Percentiles rank a stretch among this genome's conserved stretches.
Conservation (phyloP, 164 flowering plant genomes). For the Santalum album region DNA sequence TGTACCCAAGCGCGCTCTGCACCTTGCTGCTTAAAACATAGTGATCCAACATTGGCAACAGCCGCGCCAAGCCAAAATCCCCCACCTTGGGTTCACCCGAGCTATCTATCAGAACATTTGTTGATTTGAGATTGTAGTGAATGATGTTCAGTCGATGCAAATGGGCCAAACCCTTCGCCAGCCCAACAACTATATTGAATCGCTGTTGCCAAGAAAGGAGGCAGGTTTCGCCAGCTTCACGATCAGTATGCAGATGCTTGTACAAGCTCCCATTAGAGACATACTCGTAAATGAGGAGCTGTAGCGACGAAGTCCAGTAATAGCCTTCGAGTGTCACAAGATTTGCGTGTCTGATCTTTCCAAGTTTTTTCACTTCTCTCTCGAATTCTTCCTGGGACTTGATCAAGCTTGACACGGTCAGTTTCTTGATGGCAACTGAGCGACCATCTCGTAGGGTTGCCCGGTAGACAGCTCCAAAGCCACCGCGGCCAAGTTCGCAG, state of each 20-base stretch:
- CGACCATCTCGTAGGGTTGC: constrained; percentile 68
- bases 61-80: constrained; percentile 76
- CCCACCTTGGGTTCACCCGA: constrained; percentile 70
- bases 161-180: constrained; percentile 71
- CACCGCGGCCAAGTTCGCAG: constrained; percentile 94
- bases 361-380: constrained; percentile 72
- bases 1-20: constrained; percentile 95
- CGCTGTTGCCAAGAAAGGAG: constrained; percentile 82
- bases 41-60: constrained; percentile 78
- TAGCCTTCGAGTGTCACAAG: constrained; percentile 81
- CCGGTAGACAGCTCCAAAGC: constrained; percentile 81
- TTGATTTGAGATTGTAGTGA: constrained; percentile 85
- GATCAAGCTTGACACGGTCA: constrained; percentile 69
- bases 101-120: constrained; percentile 61
- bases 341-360: constrained; percentile 61
- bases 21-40: constrained; percentile 86
- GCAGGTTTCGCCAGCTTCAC: constrained; percentile 25
- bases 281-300: constrained; percentile 79
- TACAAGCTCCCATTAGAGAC: constrained; percentile 67
- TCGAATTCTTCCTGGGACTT: constrained; percentile 89
- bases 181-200: constrained; percentile 74
- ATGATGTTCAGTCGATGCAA: constrained; percentile 58
- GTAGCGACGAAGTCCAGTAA: constrained; percentile 87
- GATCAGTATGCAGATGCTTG: constrained; percentile 76
- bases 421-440: constrained; percentile 85